Evolutionary conservation across 169 alveolate genomes (phyloP).

Genomic region (Plasmodium fragile): DNA sequence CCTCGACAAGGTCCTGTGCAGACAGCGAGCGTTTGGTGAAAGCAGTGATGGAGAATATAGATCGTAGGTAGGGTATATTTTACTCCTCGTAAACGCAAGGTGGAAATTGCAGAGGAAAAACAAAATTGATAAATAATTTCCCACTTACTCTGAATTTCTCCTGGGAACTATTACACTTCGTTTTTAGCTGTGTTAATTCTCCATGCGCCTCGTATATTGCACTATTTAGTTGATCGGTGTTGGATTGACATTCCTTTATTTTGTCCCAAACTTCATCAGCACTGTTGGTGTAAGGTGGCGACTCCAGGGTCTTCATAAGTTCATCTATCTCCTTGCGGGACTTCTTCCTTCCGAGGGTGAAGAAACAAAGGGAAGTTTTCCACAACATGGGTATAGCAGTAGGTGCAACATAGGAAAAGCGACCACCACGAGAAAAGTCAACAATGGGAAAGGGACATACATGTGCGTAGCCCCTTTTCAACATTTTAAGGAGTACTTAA

Average conservation of each 20-base stretch:
- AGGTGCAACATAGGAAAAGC: background rate
- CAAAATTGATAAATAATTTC: background rate
- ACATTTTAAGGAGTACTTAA: slow-evolving; percentile 28
- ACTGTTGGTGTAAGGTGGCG: background rate
- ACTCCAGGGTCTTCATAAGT: slow-evolving; percentile 25
- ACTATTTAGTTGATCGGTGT: slow-evolving; percentile 22
- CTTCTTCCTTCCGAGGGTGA: slow-evolving; percentile 10
- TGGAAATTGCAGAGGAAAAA: background rate
- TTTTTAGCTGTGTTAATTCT: slow-evolving; percentile 10
- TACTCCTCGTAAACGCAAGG: background rate
- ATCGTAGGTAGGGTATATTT: background rate
- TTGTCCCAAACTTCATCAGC: slow-evolving; percentile 41
- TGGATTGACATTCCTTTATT: slow-evolving; percentile 30
- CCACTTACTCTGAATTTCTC: slow-evolving; percentile 33
- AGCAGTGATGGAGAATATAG: background rate
- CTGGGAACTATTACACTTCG: slow-evolving; percentile 15
- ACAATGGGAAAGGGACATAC: background rate
- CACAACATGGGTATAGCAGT: background rate
- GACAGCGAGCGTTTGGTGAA: background rate
- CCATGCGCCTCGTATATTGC: slow-evolving; percentile 17
- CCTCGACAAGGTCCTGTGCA: slow-evolving; percentile 30
- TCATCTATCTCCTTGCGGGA: slow-evolving; percentile 30
- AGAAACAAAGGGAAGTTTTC: background rate
- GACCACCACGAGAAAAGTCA: background rate
- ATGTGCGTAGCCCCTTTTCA: background rate